Conservation (phyloP, 768 basidiomycete genomes). For the Roridomyces roridus region DNA sequence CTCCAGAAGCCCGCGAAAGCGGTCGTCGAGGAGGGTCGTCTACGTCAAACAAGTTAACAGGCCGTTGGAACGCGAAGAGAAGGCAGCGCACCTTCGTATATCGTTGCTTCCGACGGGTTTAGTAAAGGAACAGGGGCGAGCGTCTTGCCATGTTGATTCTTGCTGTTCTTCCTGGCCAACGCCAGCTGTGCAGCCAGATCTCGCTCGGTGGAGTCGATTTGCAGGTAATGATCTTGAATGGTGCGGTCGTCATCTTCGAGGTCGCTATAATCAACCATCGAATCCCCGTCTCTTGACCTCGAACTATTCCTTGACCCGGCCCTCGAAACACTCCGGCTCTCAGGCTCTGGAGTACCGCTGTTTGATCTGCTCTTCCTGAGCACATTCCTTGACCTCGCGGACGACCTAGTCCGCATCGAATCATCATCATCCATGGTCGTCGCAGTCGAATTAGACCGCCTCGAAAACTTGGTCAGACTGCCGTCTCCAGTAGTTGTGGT, state of each 20-base stretch:
- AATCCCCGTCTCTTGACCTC: conserved; percentile 51
- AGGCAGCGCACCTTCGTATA: conserved; percentile 74
- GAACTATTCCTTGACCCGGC: conserved; percentile 38
- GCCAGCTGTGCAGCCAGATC: conserved; percentile 82
- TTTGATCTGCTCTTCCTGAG: conserved; percentile 50
- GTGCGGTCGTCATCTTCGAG: conserved; percentile 53
- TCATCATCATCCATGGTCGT: conserved; percentile 70
- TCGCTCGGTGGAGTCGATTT: conserved; percentile 71
- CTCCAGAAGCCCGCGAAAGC: conserved; percentile 57
- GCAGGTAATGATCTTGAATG: conserved; percentile 40
- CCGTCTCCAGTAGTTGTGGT: conserved; percentile 73
- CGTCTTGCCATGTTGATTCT: conserved; percentile 67
- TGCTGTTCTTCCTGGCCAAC: conserved; percentile 84
- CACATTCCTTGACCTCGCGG: conserved; percentile 53
- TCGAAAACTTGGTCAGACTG: conserved; percentile 71
- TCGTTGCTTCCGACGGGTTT: conserved; percentile 63
- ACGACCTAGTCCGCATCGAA: conserved; percentile 47
- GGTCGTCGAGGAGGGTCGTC: conserved; percentile 70
- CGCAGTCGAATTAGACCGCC: conserved; percentile 69
- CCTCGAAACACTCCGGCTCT: conserved; percentile 45
- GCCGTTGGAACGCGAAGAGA: conserved; percentile 14
- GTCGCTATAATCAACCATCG: conserved; percentile 47
- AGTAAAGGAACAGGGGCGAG: conserved; percentile 47
- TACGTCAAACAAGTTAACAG: conserved; percentile 31
- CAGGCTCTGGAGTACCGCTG: conserved; percentile 49